Base-by-base conservation (phyloP, 345 rosid genomes). In the Eucalyptus tenuipes region DNA sequence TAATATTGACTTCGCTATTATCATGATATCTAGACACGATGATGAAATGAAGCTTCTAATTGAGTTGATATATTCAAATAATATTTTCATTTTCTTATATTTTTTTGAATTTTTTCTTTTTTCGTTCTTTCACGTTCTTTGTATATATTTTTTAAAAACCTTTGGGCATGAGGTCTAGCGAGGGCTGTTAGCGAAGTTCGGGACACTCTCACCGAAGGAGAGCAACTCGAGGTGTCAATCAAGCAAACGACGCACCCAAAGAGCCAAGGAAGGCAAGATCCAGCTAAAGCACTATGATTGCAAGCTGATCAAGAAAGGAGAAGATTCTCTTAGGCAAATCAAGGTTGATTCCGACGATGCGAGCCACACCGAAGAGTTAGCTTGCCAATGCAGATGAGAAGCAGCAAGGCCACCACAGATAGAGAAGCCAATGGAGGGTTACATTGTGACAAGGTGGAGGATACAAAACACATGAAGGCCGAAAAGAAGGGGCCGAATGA, bases 1-100 rank as follows among this genome's bases (percentile, higher is more conserved):
- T 37, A 71, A 10, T 33, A 5, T 17, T 71, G 44, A 17, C 44
- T 33, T 71, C 0, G 2, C 2, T 71, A 33, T 68, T 33, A 9
- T 18, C 1, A 1, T 2, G 1, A 3, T 33, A 0, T 68, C 22
- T 2, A 68, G 3, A 68, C 44, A 27, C 1, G 1, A 24, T 0
- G 0, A 24, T 24, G 29, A 55, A 55, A 55, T 8, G 27, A 55
- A 55, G 27, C 27, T 22, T 55, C 12, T 53, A 20, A 47, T 47
- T 47, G 49, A 53, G 5, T 0, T 2, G 5, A 22, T 2, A 7
- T 14, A 13, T 13, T 45, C 2, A 2, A 44, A 44, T 44, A 7
- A 7, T 44, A 44, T 44, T 2, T 44, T 2, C 2, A 44, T 44
- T 7, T 44, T 44, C 49, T 49, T 4, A 49, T 49, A 3, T 4